Percentiles rank a stretch among this genome's conserved stretches.
Conservation (phyloP, 2,329 filamentous ascomycete species). For the Exutisphaerella laricina region DNA sequence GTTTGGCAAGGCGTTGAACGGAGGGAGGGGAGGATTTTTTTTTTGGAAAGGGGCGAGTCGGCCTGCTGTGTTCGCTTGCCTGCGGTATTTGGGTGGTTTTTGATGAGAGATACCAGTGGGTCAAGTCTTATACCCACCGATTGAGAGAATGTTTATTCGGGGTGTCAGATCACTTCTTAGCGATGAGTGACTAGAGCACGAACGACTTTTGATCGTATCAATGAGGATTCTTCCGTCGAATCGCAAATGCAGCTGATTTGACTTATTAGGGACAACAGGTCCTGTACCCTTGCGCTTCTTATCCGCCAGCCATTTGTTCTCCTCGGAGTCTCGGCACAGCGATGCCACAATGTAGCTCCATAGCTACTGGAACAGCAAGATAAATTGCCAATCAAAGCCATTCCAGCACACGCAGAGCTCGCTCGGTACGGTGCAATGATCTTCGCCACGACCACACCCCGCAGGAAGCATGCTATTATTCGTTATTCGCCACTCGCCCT, state of each 20-base stretch:
- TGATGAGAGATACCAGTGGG: neutral
- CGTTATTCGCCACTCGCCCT: neutral
- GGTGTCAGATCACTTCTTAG: too few relatives aligned
- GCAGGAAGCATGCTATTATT: neutral
- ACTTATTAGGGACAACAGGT: too few relatives aligned
- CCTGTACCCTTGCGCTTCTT: too few relatives aligned
- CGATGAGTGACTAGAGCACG: neutral
- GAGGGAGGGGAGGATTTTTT: too few relatives aligned
- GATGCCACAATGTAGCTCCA: neutral
- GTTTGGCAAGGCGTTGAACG: slow-evolving; percentile 5
- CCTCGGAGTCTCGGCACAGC: neutral
- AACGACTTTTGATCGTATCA: neutral
- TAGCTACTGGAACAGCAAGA: neutral
- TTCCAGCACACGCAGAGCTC: neutral
- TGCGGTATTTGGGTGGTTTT: neutral
- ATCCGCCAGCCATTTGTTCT: neutral
- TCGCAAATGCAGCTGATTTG: too few relatives aligned
- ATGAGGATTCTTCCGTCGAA: too few relatives aligned
- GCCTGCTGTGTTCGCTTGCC: neutral
- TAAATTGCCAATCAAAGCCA: neutral
- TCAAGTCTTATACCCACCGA: too few relatives aligned
- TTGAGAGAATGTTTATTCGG: neutral
- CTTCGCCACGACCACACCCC: neutral
- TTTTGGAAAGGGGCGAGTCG: neutral
- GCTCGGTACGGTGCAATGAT: neutral